Conservation (phyloP, 148 eudicot species). For the Camellia lanceoleosa region DNA sequence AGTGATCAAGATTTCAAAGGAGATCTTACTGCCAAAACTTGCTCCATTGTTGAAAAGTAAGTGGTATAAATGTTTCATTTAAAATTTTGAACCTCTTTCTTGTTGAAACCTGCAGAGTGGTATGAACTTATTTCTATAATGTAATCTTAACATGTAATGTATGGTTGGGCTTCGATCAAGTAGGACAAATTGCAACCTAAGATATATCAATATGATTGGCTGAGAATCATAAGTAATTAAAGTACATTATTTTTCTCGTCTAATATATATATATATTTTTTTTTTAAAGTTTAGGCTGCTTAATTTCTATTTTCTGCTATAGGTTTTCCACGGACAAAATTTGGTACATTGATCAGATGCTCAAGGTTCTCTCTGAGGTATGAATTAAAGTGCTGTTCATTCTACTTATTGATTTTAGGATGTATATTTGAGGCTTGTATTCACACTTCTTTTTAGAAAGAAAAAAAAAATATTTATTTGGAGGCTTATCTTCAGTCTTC, state of each 20-base stretch:
- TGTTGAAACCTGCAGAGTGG: background rate
- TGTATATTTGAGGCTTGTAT: conserved; percentile 3
- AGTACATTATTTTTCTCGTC: background rate
- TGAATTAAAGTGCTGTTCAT: conserved; percentile 20
- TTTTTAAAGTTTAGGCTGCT: background rate
- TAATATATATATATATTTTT: background rate
- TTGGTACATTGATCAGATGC: conserved; percentile 99
- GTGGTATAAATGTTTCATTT: conserved; percentile 21
- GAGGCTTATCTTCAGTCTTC: conserved; percentile 13
- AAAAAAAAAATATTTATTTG: no score
- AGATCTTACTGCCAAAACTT: conserved; percentile 89
- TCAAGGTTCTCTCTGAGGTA: conserved; percentile 97
- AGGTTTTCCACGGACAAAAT: conserved; percentile 89
- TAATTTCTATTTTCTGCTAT: conserved; percentile 19
- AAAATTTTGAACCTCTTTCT: conserved; percentile 7
- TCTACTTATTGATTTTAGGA: conserved; percentile 3
- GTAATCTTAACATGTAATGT: background rate
- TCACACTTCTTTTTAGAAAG: no score
- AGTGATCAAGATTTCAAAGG: conserved; percentile 85
- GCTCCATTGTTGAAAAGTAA: conserved; percentile 98
- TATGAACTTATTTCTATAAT: background rate
- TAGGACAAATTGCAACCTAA: background rate
- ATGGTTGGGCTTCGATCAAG: background rate
- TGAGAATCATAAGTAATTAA: no score
- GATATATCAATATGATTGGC: no score